Conservation (phyloP, 1,139 yeast species). For the Blastobotrys buckinghamii region DNA sequence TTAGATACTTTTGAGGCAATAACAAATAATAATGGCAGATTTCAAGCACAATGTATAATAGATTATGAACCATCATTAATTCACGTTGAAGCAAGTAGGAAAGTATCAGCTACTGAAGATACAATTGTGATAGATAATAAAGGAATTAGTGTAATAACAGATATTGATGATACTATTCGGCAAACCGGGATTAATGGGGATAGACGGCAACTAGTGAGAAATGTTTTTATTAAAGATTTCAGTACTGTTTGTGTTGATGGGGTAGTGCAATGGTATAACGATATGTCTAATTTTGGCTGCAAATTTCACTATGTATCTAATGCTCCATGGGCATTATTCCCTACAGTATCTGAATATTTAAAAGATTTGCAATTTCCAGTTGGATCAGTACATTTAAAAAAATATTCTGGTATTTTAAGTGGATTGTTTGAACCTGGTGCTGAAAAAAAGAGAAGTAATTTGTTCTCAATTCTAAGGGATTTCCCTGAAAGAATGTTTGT, state of each 20-base stretch:
- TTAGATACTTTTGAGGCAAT: conserved; percentile 13
- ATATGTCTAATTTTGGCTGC: conserved; percentile 39
- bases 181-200: conserved; percentile 87
- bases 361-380: conserved; percentile 53
- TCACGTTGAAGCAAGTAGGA: conserved; percentile 22
- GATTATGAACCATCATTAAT: conserved; percentile 23
- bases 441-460: conserved; percentile 65
- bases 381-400: conserved; percentile 80
- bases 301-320: conserved; percentile 89
- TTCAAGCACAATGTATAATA: conserved; percentile 32
- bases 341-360: conserved; percentile 57
- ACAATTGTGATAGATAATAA: conserved; percentile 25
- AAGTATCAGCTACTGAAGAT: conserved; percentile 15
- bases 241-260: conserved; percentile 65
- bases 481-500: conserved; percentile 75
- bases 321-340: conserved; percentile 86
- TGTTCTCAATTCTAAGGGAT: conserved; percentile 60
- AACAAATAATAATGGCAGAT: conserved; percentile 34
- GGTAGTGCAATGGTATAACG: conserved; percentile 63
- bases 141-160: conserved; percentile 77
- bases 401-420: conserved; percentile 72
- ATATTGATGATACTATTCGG: conserved; percentile 91
- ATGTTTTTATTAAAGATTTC: conserved; percentile 62
- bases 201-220: conserved; percentile 72
- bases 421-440: conserved; percentile 84